A percentile compares a stretch with the other conserved stretches of the same genome.
Conservation (phyloP, 805 yeast species). For the Barnettozyma botsteinii region DNA sequence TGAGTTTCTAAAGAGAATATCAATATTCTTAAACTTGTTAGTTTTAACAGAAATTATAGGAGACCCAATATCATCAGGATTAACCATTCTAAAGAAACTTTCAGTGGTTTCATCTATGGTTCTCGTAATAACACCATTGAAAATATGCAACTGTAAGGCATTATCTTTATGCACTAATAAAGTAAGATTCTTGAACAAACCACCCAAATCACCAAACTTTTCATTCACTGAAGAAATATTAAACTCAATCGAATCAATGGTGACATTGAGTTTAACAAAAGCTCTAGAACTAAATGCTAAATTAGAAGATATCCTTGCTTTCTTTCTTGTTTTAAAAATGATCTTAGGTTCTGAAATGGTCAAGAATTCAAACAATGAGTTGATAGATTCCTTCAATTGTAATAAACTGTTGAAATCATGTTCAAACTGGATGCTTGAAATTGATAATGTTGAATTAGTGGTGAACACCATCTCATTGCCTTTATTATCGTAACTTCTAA, state of each 20-base stretch:
- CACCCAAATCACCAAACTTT: slow-evolving; percentile 30
- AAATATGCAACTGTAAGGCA: slow-evolving; percentile 17
- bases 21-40: slow-evolving; percentile 31
- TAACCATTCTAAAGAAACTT: slow-evolving; percentile 29
- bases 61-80: slow-evolving; percentile 28
- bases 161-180: slow-evolving; percentile 15
- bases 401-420: slow-evolving; percentile 27
- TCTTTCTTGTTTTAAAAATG: slow-evolving; percentile 22
- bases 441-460: slow-evolving; percentile 10
- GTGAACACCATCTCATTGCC: slow-evolving; percentile 25
- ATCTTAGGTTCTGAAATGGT: slow-evolving; percentile 14
- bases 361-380: slow-evolving; percentile 5
- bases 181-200: slow-evolving; percentile 13
- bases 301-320: slow-evolving; percentile 19
- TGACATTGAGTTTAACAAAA: slow-evolving; percentile 9
- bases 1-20: slow-evolving; percentile 42
- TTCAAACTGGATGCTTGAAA: slow-evolving; percentile 26
- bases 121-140: slow-evolving; percentile 13
- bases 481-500: slow-evolving; percentile 25
- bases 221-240: slow-evolving; percentile 19
- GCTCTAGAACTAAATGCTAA: slow-evolving; percentile 18
- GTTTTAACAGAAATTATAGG: slow-evolving; percentile 39
- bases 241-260: slow-evolving; percentile 12
- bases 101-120: slow-evolving; percentile 18
- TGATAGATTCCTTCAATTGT: slow-evolving; percentile 10